Evolutionary conservation across 2,329 filamentous ascomycete genomes (phyloP).

Genomic region (Alternaria arbusti): DNA sequence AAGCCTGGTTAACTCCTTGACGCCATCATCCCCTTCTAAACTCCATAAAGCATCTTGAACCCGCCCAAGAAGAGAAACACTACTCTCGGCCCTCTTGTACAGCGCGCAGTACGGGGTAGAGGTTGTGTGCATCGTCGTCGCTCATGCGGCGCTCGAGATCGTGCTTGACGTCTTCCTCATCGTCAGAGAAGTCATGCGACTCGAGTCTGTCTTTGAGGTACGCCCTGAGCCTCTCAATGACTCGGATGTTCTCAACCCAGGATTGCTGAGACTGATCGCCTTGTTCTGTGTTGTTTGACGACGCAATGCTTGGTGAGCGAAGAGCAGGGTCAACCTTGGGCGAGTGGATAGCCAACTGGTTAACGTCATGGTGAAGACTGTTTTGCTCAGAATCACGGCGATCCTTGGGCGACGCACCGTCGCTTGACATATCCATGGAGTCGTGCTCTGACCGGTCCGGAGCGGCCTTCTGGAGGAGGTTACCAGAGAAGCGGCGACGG

Average conservation of each 20-base stretch:
- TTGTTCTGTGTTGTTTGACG: slow-evolving; percentile 44
- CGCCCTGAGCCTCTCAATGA: slow-evolving; percentile 65
- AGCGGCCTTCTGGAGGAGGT: slow-evolving; percentile 60
- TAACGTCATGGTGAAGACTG: slow-evolving; percentile 46
- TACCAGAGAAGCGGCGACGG: slow-evolving; percentile 66
- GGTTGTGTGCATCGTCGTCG: slow-evolving; percentile 49
- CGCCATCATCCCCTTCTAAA: slow-evolving; percentile 16
- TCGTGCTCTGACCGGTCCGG: slow-evolving; percentile 42
- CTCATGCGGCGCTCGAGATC: slow-evolving; percentile 39
- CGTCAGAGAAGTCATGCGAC: slow-evolving; percentile 54
- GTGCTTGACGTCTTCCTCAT: slow-evolving; percentile 40
- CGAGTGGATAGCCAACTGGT: slow-evolving; percentile 48
- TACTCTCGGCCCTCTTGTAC: slow-evolving; percentile 50
- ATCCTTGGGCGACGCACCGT: slow-evolving; percentile 39
- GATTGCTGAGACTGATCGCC: slow-evolving; percentile 53
- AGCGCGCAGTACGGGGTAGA: slow-evolving; percentile 51
- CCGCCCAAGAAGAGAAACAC: neutral
- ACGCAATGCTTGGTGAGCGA: slow-evolving; percentile 48
- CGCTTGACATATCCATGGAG: slow-evolving; percentile 52
- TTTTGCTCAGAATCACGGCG: slow-evolving; percentile 45
- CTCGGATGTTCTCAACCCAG: slow-evolving; percentile 70
- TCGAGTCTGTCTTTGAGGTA: slow-evolving; percentile 64
- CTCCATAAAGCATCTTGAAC: slow-evolving; percentile 19
- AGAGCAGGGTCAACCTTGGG: slow-evolving; percentile 50
- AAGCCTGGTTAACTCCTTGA: slow-evolving; percentile 16